Conservation (phyloP, 2,329 filamentous ascomycete species). For the Penicillium sclerotigenum region DNA sequence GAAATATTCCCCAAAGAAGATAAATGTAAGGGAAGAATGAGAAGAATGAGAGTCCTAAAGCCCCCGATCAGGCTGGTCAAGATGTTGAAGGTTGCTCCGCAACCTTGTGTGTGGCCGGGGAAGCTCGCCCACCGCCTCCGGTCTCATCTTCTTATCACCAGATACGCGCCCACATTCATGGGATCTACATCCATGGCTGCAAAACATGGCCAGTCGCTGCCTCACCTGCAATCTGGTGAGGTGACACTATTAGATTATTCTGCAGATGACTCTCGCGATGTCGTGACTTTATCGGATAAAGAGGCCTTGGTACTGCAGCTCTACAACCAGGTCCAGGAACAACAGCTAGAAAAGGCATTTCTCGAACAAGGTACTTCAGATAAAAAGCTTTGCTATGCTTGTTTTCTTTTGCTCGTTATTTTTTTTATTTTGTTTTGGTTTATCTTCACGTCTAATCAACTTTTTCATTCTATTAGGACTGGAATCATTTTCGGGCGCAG, state of each 20-base stretch:
- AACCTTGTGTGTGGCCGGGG: conserved; percentile 7
- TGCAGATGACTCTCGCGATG: conserved; percentile 45
- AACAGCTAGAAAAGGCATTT: conserved; percentile 69
- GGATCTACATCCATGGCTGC: conserved; percentile 37
- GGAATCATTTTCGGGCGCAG: conserved; percentile 46
- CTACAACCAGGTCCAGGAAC: conserved; percentile 68
- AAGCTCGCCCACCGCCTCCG: conserved; percentile 23
- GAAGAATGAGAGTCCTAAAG: conserved; percentile 12
- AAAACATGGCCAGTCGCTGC: conserved; percentile 27
- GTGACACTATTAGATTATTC: conserved; percentile 41
- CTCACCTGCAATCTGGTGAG: conserved; percentile 36
- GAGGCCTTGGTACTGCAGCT: conserved; percentile 66
- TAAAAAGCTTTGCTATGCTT: conserved; percentile 1
- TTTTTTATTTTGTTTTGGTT: not conserved
- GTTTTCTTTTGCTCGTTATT: not conserved
- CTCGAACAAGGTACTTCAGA: conserved; percentile 46
- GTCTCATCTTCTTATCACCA: conserved; percentile 26
- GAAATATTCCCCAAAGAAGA: conserved; percentile 14
- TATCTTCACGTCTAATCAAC: not conserved
- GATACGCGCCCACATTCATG: conserved; percentile 28
- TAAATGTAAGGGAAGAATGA: conserved; percentile 2
- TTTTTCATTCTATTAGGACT: conserved; percentile 24
- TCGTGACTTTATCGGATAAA: conserved; percentile 59
- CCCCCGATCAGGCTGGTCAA: conserved; percentile 11
- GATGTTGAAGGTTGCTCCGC: conserved; percentile 1